Base-by-base conservation (phyloP, 1,284 basidiomycete genomes). In the Kalmanozyma brasiliensis region DNA sequence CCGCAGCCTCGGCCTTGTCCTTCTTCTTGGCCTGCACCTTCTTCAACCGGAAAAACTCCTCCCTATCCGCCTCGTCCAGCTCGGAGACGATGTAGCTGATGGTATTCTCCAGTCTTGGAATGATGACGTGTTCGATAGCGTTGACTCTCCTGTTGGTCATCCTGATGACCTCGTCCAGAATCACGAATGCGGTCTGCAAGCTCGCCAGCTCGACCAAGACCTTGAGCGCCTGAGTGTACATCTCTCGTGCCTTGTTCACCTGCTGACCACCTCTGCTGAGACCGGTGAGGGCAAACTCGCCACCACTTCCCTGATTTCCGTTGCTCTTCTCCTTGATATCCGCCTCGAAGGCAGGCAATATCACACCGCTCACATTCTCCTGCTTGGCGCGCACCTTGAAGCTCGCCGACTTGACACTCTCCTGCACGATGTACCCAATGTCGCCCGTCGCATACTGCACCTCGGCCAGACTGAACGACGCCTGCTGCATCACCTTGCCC, bases 121-220 rank as follows among this genome's bases (percentile, higher is more conserved):
- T 98, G 78, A 99, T 87, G 73, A 99, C 90, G 82, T 99, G 93
- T 82, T 99, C 96, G 77, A 99, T 96, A 4, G 96, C 96, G 79
- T 99, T 99, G 30, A 99, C 96, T 70, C 96, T 89, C 41, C 96
- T 90, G 83, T 98, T 99, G 24, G 96, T 98, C 40, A 95, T 93
- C 51, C 93, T 90, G 81, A 99, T 99, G 62, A 98, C 96, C 84
- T 98, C 96, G 83, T 99, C 96, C 23, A 99, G 87, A 73, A 98
- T 98, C 52, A 92, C 95, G 85, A 99, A 99, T 6, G 96, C 96
- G 0, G 96, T 98, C 85, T 80, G 74, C 30, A 99, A 85, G 36
- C 94, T 97, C 2, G 96, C 96, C 38, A 99, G 87, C 82, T 99
- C 96, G 29, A 99, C 95, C 16, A 99, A 86, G 2, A 94, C 96